These are phyloP conservation scores for Globisporangium polare DNA, from an alignment of 352 stramenopile species.

Conservation along the genomic window DNA sequence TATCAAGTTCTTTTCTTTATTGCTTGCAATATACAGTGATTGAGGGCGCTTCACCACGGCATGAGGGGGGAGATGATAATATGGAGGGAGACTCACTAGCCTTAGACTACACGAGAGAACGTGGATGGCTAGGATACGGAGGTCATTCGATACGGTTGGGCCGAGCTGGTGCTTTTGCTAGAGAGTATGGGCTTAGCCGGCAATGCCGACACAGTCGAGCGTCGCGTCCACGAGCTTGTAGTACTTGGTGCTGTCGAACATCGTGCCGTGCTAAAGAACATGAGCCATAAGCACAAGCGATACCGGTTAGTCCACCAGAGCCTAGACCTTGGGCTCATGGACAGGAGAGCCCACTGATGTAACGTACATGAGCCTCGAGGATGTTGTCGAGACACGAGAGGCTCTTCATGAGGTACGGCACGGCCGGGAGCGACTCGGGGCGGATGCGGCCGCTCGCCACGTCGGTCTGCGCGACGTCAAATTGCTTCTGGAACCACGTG, in stretches of 20 bases:
- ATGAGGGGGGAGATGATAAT: not conserved
- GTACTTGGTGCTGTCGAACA: conserved; percentile 4
- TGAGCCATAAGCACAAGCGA: no score
- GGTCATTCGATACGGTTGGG: no score
- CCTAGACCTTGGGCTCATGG: no score
- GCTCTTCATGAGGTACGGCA: not conserved
- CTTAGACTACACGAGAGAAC: no score
- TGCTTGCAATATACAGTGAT: not conserved
- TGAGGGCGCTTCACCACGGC: not conserved
- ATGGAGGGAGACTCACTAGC: no score
- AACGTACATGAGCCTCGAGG: not conserved
- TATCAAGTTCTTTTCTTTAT: not conserved
- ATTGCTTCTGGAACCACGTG: conserved; percentile 5
- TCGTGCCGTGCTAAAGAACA: not conserved
- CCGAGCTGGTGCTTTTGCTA: not conserved
- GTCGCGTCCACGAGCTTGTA: conserved; percentile 4
- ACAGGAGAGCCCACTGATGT: not conserved
- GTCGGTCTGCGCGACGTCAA: not conserved
- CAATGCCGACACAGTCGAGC: not conserved
- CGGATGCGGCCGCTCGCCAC: not conserved
- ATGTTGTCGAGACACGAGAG: not conserved
- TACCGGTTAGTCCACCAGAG: no score
- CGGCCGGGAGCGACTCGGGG: not conserved
- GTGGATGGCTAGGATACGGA: not conserved
- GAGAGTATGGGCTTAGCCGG: not conserved